Conservation (phyloP, 2,329 filamentous ascomycete genomes). For the Capronia americana region DNA sequence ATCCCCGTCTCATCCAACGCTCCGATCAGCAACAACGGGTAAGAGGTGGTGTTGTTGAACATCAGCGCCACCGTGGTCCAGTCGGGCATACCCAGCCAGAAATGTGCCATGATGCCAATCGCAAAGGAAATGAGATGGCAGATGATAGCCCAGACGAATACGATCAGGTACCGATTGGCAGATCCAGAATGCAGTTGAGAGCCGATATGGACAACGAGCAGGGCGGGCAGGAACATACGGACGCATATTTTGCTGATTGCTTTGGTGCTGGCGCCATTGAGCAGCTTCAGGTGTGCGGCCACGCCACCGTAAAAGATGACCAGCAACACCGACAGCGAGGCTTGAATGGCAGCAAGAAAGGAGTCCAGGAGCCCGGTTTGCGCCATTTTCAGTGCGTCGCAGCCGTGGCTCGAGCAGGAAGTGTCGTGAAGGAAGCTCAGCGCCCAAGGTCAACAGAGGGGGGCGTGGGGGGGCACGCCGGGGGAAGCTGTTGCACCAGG, state of each 20-base stretch:
- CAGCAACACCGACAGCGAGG: conserved; percentile 60
- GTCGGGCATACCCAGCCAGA: conserved; percentile 56
- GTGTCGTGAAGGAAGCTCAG: not conserved
- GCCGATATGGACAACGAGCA: conserved; percentile 62
- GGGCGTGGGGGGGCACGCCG: no score
- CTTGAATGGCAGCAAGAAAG: conserved; percentile 62
- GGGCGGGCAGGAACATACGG: conserved; percentile 59
- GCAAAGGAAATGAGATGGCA: conserved; percentile 59
- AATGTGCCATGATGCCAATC: conserved; percentile 53
- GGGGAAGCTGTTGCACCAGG: not conserved
- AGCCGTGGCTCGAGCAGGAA: not conserved
- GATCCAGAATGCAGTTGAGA: conserved; percentile 57
- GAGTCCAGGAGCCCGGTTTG: conserved; percentile 40
- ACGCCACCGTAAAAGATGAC: conserved; percentile 61
- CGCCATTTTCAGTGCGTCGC: conserved; percentile 21
- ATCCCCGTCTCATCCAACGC: conserved; percentile 64
- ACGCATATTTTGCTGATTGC: conserved; percentile 61
- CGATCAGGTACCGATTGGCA: conserved; percentile 56
- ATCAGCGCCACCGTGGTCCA: conserved; percentile 62
- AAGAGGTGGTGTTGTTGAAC: conserved; percentile 65
- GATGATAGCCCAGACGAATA: conserved; percentile 59
- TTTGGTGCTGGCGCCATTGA: conserved; percentile 57
- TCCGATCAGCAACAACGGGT: conserved; percentile 60
- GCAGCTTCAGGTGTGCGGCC: conserved; percentile 57
- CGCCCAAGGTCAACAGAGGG: not conserved